Evolutionary conservation across 306 rosid species (phyloP).

Genomic region (Trifolium subterraneum): DNA sequence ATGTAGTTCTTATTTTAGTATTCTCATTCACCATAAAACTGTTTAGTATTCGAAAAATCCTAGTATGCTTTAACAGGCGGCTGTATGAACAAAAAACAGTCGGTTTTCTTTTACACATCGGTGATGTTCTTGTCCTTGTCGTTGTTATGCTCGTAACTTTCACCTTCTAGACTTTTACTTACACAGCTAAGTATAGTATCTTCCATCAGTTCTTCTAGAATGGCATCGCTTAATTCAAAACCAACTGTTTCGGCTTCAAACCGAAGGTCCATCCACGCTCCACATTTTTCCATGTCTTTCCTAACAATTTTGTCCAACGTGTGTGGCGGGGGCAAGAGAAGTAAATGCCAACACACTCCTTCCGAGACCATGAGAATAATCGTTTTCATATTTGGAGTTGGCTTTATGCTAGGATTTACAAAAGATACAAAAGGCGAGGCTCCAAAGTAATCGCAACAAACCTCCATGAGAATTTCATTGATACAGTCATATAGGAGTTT

Average conservation of each 20-base stretch:
- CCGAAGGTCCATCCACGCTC: conserved; percentile 78
- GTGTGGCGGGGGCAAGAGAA: conserved; percentile 67
- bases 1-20: conserved; percentile 35
- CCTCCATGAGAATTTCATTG: conserved; percentile 71
- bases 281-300: conserved; percentile 75
- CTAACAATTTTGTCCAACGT: conserved; percentile 81
- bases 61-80: conserved; percentile 2
- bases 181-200: conserved; percentile 63
- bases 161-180: conserved; percentile 44
- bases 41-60: conserved; percentile 35
- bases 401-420: conserved; percentile 52
- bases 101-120: conserved; percentile 44
- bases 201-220: conserved; percentile 76
- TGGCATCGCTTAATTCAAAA: conserved; percentile 72
- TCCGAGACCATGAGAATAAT: conserved; percentile 58
- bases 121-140: conserved; percentile 39
- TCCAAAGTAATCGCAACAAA: conserved; percentile 62
- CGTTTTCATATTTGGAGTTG: conserved; percentile 52
- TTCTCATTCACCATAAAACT: conserved; percentile 37
- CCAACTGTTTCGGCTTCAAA: conserved; percentile 70
- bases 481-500: conserved; percentile 75
- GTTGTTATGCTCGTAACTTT: conserved; percentile 42
- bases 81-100: conserved; percentile 40
- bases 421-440: conserved; percentile 66
- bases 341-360: conserved; percentile 81